Evolutionary conservation across 2,329 filamentous ascomycete species (phyloP), one percentile per base, ranked within the genome.

Genomic region (Penicillium sp.): DNA sequence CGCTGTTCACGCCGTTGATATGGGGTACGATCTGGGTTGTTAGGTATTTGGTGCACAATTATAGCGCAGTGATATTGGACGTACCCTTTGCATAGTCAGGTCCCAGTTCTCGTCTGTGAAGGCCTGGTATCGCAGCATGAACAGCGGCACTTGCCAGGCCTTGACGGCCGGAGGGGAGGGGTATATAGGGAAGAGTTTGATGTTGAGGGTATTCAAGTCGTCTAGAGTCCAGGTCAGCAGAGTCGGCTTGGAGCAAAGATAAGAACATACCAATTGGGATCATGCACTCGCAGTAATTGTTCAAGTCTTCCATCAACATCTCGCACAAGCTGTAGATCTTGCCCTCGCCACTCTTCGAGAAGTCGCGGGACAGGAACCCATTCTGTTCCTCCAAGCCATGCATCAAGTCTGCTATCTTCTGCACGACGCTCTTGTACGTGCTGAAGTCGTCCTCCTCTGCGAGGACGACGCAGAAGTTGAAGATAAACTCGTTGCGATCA

Each of bases 281-380:
- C 92, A 96, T 96, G 81, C 92, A 96, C 77, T 99, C 94, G 69
- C 91, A 92, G 69, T 97, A 99, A 66, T 95, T 95, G 70, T 97
- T 97, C 63, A 99, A 71, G 71, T 99, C 92, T 75, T 97, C 92
- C 63, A 97, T 81, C 62, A 99, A 76, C 62, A 89, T 91, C 77
- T 93, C 90, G 67, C 96, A 95, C 3, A 88, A 84, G 79, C 73
- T 90, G 77, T 78, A 88, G 47, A 82, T 81, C 70, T 81, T 76
- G 53, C 81, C 69, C 63, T 80, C 76, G 13, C 75, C 72, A 11
- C 77, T 74, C 34, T 75, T 74, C 32, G 77, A 74, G 13, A 72
- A 71, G 47, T 79, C 77, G 49, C 68, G 67, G 4, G 75, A 79
- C 52, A 99, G 74, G 59, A 96, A 96, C 55, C 88, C 86, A 57